Percentiles rank a stretch among this genome's conserved stretches.
These are phyloP conservation scores for Kwoniella botswanensis DNA, from an alignment of 768 basidiomycete genomes.

Conservation along the genomic window DNA sequence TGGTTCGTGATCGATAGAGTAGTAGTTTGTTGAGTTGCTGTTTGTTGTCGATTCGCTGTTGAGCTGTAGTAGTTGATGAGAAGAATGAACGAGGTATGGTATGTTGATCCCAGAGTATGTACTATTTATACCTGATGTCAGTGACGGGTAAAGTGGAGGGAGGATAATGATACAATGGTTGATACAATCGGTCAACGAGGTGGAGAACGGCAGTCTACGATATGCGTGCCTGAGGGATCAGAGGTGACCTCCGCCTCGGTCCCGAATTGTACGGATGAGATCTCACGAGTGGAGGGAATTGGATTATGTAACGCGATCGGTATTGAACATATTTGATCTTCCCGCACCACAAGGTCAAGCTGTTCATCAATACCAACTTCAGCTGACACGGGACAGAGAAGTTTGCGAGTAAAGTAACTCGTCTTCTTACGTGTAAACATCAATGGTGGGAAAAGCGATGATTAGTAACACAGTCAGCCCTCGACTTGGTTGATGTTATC, in stretches of 20 bases:
- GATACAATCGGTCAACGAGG: background rate
- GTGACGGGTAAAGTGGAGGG: constrained; percentile 1
- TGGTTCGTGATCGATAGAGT: background rate
- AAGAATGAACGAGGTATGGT: background rate
- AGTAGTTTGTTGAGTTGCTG: background rate
- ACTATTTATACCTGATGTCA: background rate
- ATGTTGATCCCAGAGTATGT: background rate
- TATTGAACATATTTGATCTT: too few relatives aligned
- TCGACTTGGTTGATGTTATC: too few relatives aligned
- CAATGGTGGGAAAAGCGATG: too few relatives aligned
- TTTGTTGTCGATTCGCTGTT: too few relatives aligned
- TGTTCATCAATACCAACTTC: too few relatives aligned
- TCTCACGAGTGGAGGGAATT: background rate
- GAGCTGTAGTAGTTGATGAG: background rate
- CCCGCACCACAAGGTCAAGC: too few relatives aligned
- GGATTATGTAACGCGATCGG: background rate
- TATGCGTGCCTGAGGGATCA: background rate
- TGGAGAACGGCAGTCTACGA: background rate
- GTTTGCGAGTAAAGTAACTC: too few relatives aligned
- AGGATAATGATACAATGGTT: background rate
- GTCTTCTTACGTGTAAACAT: too few relatives aligned
- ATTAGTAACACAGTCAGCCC: too few relatives aligned
- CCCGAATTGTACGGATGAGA: background rate
- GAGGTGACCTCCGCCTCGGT: constrained; percentile 10
- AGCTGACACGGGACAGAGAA: too few relatives aligned